Percentiles rank a stretch among this genome's conserved stretches.
These are phyloP conservation scores for Themeda triandra DNA, from an alignment of 176 grass and related monocot species.

Conservation along the genomic window DNA sequence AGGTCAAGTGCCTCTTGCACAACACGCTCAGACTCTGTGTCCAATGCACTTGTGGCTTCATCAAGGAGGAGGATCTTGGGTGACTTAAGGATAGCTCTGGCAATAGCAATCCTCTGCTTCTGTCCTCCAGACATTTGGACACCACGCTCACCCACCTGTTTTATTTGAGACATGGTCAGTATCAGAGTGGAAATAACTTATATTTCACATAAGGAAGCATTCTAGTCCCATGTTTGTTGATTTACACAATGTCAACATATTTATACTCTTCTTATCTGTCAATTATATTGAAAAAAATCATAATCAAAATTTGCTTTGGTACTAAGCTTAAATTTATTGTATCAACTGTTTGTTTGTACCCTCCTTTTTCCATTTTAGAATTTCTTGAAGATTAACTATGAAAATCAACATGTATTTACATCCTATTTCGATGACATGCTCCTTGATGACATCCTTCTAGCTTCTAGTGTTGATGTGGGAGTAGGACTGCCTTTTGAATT, in stretches of 20 bases:
- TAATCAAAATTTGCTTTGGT: conserved; percentile 5
- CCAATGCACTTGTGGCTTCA: conserved; percentile 90
- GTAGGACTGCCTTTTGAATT: neutral
- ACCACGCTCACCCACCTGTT: conserved; percentile 88
- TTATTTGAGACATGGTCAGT: neutral
- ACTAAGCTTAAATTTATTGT: neutral
- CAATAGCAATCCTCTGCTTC: conserved; percentile 98
- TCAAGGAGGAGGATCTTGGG: conserved; percentile 97
- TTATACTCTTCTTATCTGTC: neutral
- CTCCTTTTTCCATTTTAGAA: conserved; percentile 3
- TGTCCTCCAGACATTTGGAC: conserved; percentile 97
- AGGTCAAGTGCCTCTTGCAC: conserved; percentile 91
- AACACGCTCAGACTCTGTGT: conserved; percentile 83
- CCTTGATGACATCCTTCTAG: neutral
- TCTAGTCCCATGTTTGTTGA: neutral
- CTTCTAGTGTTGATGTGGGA: neutral
- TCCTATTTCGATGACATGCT: neutral
- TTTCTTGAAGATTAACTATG: neutral
- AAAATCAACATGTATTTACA: conserved; percentile 15
- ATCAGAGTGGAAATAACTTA: neutral
- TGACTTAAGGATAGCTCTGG: conserved; percentile 86
- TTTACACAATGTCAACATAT: neutral
- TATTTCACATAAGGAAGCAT: neutral
- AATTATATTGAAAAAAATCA: conserved; percentile 2
- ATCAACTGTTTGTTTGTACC: neutral